Percentiles rank a stretch among this genome's conserved stretches.
Conservation (phyloP, 2,329 filamentous ascomycete species). For the Pestalotiopsis sp. region DNA sequence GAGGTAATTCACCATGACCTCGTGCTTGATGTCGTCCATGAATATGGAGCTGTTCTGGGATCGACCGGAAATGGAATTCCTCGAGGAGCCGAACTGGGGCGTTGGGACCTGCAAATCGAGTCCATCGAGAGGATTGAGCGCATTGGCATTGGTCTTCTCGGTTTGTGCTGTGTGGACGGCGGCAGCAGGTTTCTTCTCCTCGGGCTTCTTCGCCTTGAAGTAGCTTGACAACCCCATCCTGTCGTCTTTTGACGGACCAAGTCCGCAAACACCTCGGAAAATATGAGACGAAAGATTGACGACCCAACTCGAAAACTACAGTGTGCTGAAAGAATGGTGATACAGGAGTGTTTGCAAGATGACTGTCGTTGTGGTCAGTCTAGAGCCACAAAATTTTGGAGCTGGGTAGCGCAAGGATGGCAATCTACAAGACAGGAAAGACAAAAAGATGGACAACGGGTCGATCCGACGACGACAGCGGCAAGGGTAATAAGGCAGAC, state of each 20-base stretch:
- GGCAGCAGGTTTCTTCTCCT: conserved; percentile 23
- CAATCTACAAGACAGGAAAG: neutral
- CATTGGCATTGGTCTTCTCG: conserved; percentile 38
- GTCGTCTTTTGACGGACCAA: conserved; percentile 15
- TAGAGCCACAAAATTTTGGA: neutral
- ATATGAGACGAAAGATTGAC: neutral
- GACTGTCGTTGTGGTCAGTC: neutral
- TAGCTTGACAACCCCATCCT: conserved; percentile 63
- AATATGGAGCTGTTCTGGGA: conserved; percentile 53
- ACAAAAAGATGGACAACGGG: neutral
- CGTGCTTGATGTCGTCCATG: conserved; percentile 73
- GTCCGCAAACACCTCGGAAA: neutral
- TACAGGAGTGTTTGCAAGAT: neutral
- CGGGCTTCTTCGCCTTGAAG: conserved; percentile 56
- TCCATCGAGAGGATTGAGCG: conserved; percentile 34
- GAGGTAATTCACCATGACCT: conserved; percentile 81
- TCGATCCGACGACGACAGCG: neutral
- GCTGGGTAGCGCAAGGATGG: neutral
- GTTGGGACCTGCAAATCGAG: conserved; percentile 51
- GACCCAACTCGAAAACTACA: neutral
- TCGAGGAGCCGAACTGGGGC: conserved; percentile 49
- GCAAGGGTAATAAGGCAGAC: neutral
- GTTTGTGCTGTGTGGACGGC: conserved; percentile 23
- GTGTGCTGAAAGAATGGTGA: neutral
- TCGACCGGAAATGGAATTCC: conserved; percentile 50